Conservation (phyloP, 495 filamentous ascomycete species). For the Aspergillus avenaceus region DNA sequence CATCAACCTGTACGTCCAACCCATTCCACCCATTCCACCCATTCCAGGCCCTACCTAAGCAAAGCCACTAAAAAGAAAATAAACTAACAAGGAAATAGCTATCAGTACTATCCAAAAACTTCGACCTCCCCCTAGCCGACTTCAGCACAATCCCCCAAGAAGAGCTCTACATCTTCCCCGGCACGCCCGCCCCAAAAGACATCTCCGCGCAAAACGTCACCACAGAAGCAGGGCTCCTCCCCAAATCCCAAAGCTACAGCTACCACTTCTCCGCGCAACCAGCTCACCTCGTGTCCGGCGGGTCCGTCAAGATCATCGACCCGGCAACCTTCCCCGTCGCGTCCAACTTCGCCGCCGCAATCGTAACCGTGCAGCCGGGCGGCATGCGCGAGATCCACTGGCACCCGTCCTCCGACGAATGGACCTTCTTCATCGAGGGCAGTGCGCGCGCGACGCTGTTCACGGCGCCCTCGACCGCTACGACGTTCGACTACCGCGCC, state of each 20-base stretch:
- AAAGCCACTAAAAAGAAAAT: slow-evolving; percentile 28
- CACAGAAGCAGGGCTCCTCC: slow-evolving; percentile 53
- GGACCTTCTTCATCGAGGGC: slow-evolving; percentile 71
- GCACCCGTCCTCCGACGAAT: slow-evolving; percentile 73
- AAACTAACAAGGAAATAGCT: too few relatives aligned
- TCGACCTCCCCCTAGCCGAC: slow-evolving; percentile 48
- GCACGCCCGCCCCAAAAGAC: slow-evolving; percentile 55
- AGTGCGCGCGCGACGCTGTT: slow-evolving; percentile 65
- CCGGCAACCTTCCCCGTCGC: slow-evolving; percentile 60
- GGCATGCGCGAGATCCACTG: slow-evolving; percentile 79
- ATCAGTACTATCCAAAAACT: slow-evolving; percentile 60
- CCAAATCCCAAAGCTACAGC: slow-evolving; percentile 50
- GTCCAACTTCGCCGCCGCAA: slow-evolving; percentile 54
- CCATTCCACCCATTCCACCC: background rate
- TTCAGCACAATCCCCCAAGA: slow-evolving; percentile 56
- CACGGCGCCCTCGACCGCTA: slow-evolving; percentile 49
- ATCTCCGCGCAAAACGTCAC: slow-evolving; percentile 60
- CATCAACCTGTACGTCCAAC: slow-evolving; percentile 40
- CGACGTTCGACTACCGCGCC: slow-evolving; percentile 72
- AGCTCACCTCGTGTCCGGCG: slow-evolving; percentile 54
- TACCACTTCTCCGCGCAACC: slow-evolving; percentile 66
- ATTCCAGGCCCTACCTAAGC: background rate
- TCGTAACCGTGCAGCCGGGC: slow-evolving; percentile 64
- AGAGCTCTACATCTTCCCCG: slow-evolving; percentile 68
- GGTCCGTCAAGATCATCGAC: slow-evolving; percentile 65